Evolutionary conservation across 2,329 filamentous ascomycete genomes (phyloP), one percentile per base, ranked within the genome.

Genomic region (Cordyceps javanica): DNA sequence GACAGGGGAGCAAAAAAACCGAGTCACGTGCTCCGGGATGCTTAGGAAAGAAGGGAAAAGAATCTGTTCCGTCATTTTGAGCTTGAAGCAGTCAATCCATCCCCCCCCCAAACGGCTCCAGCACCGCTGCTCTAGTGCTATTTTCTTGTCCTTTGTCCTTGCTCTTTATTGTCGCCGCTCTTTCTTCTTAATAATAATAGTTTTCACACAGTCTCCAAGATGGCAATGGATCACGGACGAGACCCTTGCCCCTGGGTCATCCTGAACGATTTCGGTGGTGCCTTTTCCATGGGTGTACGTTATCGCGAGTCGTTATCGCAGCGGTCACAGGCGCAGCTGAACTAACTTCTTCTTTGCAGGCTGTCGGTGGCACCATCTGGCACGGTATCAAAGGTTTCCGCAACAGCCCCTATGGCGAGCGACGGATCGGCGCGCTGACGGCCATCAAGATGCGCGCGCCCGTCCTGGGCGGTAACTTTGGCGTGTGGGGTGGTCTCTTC

Each of bases 221-320:
- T 55, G 46, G 62, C 64, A 55, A 94, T 96, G 89, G 93, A 99
- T 85, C 94, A 97, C 81, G 89, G 90, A 63, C 85, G 94, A 78
- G 94, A 97, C 76, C 94, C 94, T 62, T 97, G 94, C 77, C 94
- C 94, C 58, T 97, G 88, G 87, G 92, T 97, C 69, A 89, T 94
- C 64, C 82, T 97, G 65, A 96, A 92, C 76, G 94, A 99, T 78
- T 97, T 97, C 72, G 94, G 94, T 62, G 94, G 94, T 76, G 94
- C 93, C 59, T 97, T 97, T 69, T 87, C 84, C 71, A 97, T 97
- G 93, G 93, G 93, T 67, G 91, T 94, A 89, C 64, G 89, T 67
- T 53, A 49, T 45, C 55, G 13, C 30, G 8, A 10, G 19, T 25
- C n/a, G 7, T 23, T 13, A 41, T 14, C 41, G 51, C 28, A 13